Percentiles rank a stretch among this genome's conserved stretches.
phyloP scores from a whole-genome alignment of 208 protist genomes.

The Trypanosoma vivax region DNA sequence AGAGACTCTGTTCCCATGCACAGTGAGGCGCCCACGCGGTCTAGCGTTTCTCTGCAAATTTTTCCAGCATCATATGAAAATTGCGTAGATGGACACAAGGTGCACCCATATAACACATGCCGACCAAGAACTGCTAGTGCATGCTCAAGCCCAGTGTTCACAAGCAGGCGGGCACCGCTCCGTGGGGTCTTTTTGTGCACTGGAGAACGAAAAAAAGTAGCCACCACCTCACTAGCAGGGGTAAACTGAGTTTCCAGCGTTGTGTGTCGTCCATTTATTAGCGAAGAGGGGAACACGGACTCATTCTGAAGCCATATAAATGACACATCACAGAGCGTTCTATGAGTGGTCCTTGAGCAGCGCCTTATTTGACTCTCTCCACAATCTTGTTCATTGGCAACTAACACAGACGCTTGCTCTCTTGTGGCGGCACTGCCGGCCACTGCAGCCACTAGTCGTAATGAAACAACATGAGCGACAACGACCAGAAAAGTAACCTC shows the following conservation, averaged over 20 bases:
- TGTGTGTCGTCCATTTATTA: background rate
- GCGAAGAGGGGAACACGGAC: background rate
- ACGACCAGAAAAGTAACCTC: constrained; percentile 22
- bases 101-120: constrained; percentile 50
- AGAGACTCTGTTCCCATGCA: background rate
- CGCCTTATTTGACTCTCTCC: constrained; percentile 8
- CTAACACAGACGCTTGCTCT: constrained; percentile 56
- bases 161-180: background rate
- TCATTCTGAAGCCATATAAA: constrained; percentile 25
- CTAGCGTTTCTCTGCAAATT: background rate
- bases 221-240: constrained; percentile 5
- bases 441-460: constrained; percentile 29
- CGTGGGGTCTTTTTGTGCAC: background rate
- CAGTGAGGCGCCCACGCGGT: constrained; percentile 2
- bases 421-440: constrained; percentile 28
- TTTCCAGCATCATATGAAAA: constrained; percentile 39
- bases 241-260: background rate
- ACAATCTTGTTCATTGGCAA: background rate
- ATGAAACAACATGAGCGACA: constrained; percentile 23
- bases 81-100: constrained; percentile 28
- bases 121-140: constrained; percentile 30
- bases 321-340: constrained; percentile 53
- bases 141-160: constrained; percentile 11
- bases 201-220: constrained; percentile 3
- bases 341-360: constrained; percentile 22